phyloP scores from a whole-genome alignment of 768 basidiomycete genomes.

The Tylopilus sp. region DNA sequence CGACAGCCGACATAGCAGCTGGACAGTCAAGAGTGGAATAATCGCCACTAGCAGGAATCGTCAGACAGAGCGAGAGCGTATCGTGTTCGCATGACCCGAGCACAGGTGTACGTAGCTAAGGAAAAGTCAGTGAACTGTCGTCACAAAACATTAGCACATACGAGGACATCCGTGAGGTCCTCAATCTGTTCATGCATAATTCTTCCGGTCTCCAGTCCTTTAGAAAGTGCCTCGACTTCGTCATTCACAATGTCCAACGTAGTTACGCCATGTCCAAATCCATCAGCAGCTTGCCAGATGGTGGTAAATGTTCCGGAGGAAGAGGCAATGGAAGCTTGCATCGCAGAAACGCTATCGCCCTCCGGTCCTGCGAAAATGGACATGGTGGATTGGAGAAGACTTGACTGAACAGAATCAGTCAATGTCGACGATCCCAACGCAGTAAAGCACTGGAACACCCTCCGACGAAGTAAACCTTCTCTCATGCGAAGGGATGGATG shows the following conservation, averaged over 20 bases:
- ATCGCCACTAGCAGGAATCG: conserved; percentile 41
- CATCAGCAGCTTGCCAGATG: conserved; percentile 85
- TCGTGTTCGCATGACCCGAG: conserved; percentile 87
- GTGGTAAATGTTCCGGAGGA: conserved; percentile 79
- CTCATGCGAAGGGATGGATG: conserved; percentile 66
- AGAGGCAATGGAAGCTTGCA: conserved; percentile 90
- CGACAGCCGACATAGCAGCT: conserved; percentile 75
- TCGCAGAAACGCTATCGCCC: conserved; percentile 72
- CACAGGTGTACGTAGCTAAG: conserved; percentile 59
- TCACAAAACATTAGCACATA: conserved; percentile 34
- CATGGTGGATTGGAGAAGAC: conserved; percentile 77
- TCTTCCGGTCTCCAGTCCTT: conserved; percentile 31
- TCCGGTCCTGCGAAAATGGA: conserved; percentile 85
- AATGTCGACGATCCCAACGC: conserved; percentile 76
- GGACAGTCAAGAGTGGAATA: conserved; percentile 57
- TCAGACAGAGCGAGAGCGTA: conserved; percentile 64
- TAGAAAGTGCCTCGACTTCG: conserved; percentile 28
- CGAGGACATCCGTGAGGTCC: conserved; percentile 72
- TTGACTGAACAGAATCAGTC: conserved; percentile 77
- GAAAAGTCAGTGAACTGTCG: not conserved
- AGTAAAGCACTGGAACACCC: conserved; percentile 88
- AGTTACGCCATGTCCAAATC: conserved; percentile 90
- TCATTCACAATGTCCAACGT: conserved; percentile 55
- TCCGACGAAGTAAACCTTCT: conserved; percentile 78
- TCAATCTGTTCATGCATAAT: conserved; percentile 80